Conservation (phyloP, 805 yeast species). For the Wickerhamomyces canadensis region DNA sequence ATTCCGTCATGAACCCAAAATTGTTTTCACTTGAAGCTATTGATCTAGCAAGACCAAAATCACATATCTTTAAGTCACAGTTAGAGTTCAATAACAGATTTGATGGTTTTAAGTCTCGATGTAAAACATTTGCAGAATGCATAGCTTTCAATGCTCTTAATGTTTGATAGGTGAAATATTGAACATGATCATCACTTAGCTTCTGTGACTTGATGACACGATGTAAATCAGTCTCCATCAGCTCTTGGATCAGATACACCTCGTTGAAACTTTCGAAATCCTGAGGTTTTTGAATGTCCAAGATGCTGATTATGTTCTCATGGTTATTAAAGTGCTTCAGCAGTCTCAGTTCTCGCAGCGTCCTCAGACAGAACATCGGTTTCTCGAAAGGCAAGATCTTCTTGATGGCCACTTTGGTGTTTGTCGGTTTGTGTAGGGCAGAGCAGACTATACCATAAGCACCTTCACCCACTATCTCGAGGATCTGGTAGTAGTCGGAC, state of each 20-base stretch:
- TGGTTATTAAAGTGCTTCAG: conserved; percentile 60
- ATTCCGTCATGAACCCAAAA: conserved; percentile 63
- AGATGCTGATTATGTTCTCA: conserved; percentile 63
- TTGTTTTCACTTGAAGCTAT: conserved; percentile 42
- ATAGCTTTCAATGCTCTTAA: conserved; percentile 64
- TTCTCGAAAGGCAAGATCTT: conserved; percentile 68
- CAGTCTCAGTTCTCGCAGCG: conserved; percentile 64
- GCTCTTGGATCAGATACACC: conserved; percentile 71
- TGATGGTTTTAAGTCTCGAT: conserved; percentile 73
- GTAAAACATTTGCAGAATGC: conserved; percentile 70
- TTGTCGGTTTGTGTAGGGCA: conserved; percentile 58
- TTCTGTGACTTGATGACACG: conserved; percentile 51
- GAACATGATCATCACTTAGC: conserved; percentile 61
- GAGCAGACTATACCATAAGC: conserved; percentile 77
- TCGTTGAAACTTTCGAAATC: conserved; percentile 58
- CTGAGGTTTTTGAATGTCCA: conserved; percentile 61
- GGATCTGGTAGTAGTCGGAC: conserved; percentile 54
- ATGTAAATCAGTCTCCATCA: conserved; percentile 72
- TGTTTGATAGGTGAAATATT: conserved; percentile 66
- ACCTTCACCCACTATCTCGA: conserved; percentile 68
- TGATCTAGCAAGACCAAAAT: conserved; percentile 68
- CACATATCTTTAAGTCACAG: conserved; percentile 74
- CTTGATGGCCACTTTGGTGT: conserved; percentile 67
- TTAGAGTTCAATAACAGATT: conserved; percentile 61
- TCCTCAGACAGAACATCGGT: conserved; percentile 60